These are phyloP conservation scores for Nicotiana knightiana DNA, from an alignment of 257 asterid genomes.

Conservation along the genomic window DNA sequence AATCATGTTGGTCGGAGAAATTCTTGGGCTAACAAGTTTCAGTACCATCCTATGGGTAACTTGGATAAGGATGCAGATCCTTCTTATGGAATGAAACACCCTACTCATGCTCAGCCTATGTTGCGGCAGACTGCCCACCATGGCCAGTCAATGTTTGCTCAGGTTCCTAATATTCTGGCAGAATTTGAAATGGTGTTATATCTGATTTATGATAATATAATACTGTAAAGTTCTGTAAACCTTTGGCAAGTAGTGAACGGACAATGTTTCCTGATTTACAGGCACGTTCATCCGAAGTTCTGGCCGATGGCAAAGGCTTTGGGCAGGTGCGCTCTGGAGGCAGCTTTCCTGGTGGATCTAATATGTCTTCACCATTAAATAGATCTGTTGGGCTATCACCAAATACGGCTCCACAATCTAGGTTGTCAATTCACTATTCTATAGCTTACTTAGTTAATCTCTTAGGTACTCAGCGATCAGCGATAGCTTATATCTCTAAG, in stretches of 20 bases:
- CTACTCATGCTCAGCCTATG: conserved; percentile 31
- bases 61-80: conserved; percentile 50
- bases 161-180: conserved; percentile 30
- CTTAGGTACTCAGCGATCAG: not conserved
- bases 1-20: conserved; percentile 44
- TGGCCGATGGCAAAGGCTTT: conserved; percentile 33
- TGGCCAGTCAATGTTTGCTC: conserved; percentile 48
- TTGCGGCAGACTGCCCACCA: conserved; percentile 23
- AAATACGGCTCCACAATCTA: conserved; percentile 39
- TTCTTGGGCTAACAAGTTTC: conserved; percentile 67
- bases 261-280: conserved; percentile 22
- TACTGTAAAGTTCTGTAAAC: not conserved
- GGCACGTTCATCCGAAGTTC: conserved; percentile 48
- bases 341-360: conserved; percentile 33
- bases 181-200: conserved; percentile 38
- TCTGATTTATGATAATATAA: not conserved
- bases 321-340: conserved; percentile 34
- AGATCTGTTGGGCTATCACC: conserved; percentile 34
- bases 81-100: conserved; percentile 40
- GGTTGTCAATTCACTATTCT: conserved; percentile 35
- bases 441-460: not conserved
- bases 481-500: not conserved
- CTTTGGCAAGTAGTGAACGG: not conserved
- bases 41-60: conserved; percentile 86
- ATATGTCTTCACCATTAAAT: conserved; percentile 33